phyloP scores from a whole-genome alignment of 2,329 filamentous ascomycete species.

The Penicillium psychrosexuale region DNA sequence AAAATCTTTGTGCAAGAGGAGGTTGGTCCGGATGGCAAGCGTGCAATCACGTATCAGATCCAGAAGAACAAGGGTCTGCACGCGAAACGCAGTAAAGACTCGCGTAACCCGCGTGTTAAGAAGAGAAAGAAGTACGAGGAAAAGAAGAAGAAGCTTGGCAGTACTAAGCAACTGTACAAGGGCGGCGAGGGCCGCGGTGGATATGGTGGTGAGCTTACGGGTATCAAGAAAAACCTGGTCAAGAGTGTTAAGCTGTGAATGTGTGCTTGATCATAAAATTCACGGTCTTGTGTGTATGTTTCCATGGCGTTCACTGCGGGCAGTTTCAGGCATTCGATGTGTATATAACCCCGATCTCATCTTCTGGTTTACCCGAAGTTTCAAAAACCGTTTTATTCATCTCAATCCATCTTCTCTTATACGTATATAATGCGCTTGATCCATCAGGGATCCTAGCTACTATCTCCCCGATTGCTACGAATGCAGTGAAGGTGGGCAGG shows the following conservation, averaged over 20 bases:
- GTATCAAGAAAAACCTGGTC: slow-evolving; percentile 90
- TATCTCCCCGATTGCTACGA: neutral
- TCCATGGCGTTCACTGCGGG: slow-evolving; percentile 21
- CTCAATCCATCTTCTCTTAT: neutral
- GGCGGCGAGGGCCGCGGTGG: slow-evolving; percentile 79
- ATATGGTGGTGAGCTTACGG: slow-evolving; percentile 87
- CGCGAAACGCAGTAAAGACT: slow-evolving; percentile 87
- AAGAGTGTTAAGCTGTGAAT: slow-evolving; percentile 85
- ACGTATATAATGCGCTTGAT: neutral
- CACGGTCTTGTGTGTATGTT: slow-evolving; percentile 17
- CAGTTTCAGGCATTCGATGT: slow-evolving; percentile 25
- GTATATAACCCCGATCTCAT: slow-evolving; percentile 24
- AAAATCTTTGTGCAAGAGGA: slow-evolving; percentile 64
- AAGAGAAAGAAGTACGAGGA: slow-evolving; percentile 95
- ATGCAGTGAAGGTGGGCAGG: neutral
- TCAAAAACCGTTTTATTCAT: slow-evolving; percentile 3
- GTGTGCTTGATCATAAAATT: slow-evolving; percentile 13
- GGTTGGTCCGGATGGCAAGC: slow-evolving; percentile 78
- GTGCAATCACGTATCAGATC: slow-evolving; percentile 89
- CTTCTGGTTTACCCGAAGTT: slow-evolving; percentile 8
- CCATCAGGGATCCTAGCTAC: neutral
- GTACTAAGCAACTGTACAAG: slow-evolving; percentile 80
- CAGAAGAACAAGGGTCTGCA: slow-evolving; percentile 96
- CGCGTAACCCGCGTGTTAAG: slow-evolving; percentile 93
- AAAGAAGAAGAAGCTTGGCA: slow-evolving; percentile 95